These are phyloP conservation scores for Eleusine coracana DNA, from an alignment of 176 grass and related monocot species.

Conservation along the genomic window DNA sequence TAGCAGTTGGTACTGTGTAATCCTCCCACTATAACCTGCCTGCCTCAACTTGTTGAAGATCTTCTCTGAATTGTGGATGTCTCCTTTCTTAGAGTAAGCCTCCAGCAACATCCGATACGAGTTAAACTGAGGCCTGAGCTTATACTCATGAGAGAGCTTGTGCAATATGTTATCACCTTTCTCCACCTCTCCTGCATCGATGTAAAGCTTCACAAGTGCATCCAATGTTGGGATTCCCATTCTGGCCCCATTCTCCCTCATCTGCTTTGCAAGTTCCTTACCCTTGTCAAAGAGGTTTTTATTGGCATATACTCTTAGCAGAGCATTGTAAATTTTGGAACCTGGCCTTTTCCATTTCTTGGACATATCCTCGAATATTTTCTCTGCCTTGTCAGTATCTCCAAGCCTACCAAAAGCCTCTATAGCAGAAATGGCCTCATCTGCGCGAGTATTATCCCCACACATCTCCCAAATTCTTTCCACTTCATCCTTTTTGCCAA, in stretches of 20 bases:
- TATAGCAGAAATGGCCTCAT: constrained; percentile 52
- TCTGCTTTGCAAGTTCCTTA: constrained; percentile 59
- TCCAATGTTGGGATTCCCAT: constrained; percentile 49
- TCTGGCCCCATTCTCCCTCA: constrained; percentile 45
- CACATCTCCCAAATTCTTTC: constrained; percentile 72
- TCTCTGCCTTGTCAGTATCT: constrained; percentile 58
- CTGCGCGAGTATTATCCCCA: constrained; percentile 37
- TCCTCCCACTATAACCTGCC: constrained; percentile 63
- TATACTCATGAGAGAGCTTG: constrained; percentile 43
- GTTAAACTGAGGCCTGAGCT: constrained; percentile 50
- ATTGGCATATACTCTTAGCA: constrained; percentile 63
- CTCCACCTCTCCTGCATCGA: constrained; percentile 53
- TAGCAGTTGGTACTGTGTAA: constrained; percentile 67
- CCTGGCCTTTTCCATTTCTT: constrained; percentile 23
- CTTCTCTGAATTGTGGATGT: constrained; percentile 67
- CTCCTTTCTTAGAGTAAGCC: constrained; percentile 64
- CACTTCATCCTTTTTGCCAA: constrained; percentile 61
- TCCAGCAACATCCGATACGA: constrained; percentile 62
- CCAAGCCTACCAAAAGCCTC: constrained; percentile 68
- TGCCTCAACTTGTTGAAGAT: constrained; percentile 63
- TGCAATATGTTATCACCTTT: constrained; percentile 66
- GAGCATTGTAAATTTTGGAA: constrained; percentile 48
- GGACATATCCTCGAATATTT: constrained; percentile 54
- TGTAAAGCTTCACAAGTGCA: constrained; percentile 63
- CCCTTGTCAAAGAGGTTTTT: constrained; percentile 66